phyloP scores from a whole-genome alignment of 2,329 filamentous ascomycete species.

The Helotiales sp. region DNA sequence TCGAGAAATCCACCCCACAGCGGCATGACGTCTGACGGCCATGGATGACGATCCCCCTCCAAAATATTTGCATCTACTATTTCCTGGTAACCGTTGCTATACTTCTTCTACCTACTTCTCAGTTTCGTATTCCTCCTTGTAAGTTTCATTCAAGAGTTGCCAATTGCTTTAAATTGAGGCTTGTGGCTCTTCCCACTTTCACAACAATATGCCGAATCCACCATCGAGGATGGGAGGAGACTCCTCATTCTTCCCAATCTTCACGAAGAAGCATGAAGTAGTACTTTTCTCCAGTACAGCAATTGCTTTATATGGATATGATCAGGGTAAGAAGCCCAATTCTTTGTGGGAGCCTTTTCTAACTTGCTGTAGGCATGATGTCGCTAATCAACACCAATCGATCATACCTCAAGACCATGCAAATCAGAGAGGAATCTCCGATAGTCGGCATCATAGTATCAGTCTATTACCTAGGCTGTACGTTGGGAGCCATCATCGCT shows the following conservation, averaged over 20 bases:
- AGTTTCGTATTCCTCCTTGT: not conserved
- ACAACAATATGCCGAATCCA: constrained; percentile 42
- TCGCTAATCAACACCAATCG: constrained; percentile 66
- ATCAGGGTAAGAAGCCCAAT: constrained; percentile 61
- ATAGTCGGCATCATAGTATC: constrained; percentile 64
- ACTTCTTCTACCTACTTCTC: not conserved
- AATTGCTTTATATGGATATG: constrained; percentile 77
- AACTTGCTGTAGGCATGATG: constrained; percentile 63
- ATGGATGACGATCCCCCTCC: constrained; percentile 18
- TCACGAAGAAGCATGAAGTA: constrained; percentile 45
- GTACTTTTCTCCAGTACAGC: constrained; percentile 48
- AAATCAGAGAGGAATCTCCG: constrained; percentile 53
- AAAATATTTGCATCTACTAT: not conserved
- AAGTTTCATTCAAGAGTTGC: not conserved
- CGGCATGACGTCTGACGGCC: constrained; percentile 23
- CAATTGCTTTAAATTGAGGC: not conserved
- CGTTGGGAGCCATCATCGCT: constrained; percentile 60
- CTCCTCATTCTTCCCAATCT: constrained; percentile 33
- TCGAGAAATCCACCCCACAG: constrained; percentile 4
- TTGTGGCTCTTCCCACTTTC: not conserved
- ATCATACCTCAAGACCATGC: constrained; percentile 62
- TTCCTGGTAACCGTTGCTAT: not conserved
- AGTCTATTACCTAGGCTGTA: constrained; percentile 67
- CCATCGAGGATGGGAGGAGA: constrained; percentile 34
- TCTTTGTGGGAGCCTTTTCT: not conserved